A percentile compares a stretch with the other conserved stretches of the same genome.
phyloP scores from a whole-genome alignment of 1,284 basidiomycete species.

The Agroathelia rolfsii region DNA sequence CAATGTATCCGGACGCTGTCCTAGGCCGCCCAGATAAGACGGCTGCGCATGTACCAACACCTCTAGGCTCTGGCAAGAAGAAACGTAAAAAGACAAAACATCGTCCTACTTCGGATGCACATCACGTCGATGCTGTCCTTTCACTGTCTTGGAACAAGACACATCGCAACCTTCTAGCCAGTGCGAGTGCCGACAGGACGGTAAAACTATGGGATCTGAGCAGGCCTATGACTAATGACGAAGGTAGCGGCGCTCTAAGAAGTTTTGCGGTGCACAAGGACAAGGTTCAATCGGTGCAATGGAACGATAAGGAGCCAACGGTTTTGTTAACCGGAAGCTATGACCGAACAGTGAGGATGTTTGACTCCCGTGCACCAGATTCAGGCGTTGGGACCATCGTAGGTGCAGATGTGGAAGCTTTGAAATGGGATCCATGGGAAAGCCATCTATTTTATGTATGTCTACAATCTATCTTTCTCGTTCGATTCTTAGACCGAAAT shows the following conservation, averaged over 20 bases:
- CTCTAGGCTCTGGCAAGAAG: conserved; percentile 84
- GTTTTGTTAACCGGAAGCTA: conserved; percentile 90
- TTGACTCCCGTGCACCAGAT: conserved; percentile 83
- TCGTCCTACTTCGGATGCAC: conserved; percentile 52
- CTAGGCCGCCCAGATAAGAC: conserved; percentile 85
- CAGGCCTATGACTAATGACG: conserved; percentile 38
- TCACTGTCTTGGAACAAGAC: conserved; percentile 86
- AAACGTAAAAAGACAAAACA: conserved; percentile 86
- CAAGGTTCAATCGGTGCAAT: conserved; percentile 96
- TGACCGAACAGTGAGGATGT: conserved; percentile 87
- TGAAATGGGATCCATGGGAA: conserved; percentile 96
- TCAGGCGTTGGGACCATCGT: conserved; percentile 71
- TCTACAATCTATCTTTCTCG: conserved; percentile 9
- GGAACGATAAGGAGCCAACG: conserved; percentile 84
- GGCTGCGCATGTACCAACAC: conserved; percentile 66
- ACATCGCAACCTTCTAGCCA: conserved; percentile 86
- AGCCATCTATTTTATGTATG: conserved; percentile 80
- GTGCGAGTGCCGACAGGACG: conserved; percentile 88
- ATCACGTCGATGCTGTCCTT: conserved; percentile 93
- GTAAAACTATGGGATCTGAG: conserved; percentile 97
- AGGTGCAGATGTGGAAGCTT: conserved; percentile 86
- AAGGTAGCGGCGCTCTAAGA: conserved; percentile 52
- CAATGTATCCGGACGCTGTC: conserved; percentile 89
- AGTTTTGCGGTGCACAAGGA: conserved; percentile 88
- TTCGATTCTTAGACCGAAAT: conserved; percentile 4